These are phyloP conservation scores for Eimeria falciformis DNA, from an alignment of 169 alveolate genomes.

Conservation along the genomic window DNA sequence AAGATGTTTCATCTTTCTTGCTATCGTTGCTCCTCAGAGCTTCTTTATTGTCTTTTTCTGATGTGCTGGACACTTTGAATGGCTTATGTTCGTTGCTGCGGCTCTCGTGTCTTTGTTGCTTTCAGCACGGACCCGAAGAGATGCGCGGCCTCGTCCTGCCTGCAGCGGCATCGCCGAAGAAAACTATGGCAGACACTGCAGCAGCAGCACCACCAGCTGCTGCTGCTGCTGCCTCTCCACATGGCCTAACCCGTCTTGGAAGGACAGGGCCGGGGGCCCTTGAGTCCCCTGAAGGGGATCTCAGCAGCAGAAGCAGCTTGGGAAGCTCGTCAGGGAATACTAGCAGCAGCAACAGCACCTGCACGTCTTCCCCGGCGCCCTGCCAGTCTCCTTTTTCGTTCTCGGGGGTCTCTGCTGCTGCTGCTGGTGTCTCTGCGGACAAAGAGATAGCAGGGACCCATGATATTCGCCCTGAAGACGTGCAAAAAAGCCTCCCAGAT, in stretches of 20 bases:
- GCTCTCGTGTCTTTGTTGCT: too few relatives aligned
- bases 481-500: too few relatives aligned
- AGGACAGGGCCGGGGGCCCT: too few relatives aligned
- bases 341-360: conserved; percentile 70
- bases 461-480: too few relatives aligned
- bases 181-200: conserved; percentile 17
- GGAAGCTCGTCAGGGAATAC: conserved; percentile 19
- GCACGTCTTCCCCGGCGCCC: conserved; percentile 65
- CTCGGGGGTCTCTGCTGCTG: conserved; percentile 22
- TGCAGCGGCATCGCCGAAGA: not conserved
- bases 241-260: conserved; percentile 22
- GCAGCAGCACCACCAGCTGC: conserved; percentile 49
- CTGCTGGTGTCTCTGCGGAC: not conserved
- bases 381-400: conserved; percentile 52
- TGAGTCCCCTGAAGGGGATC: conserved; percentile 44
- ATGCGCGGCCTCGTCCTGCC: conserved; percentile 59
- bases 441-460: not conserved
- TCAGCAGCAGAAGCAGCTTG: conserved; percentile 65
- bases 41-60: not conserved
- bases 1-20: not conserved
- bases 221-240: conserved; percentile 30
- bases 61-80: not conserved
- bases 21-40: not conserved
- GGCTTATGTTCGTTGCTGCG: too few relatives aligned
- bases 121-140: conserved; percentile 69